Conservation (phyloP, 2,329 filamentous ascomycete species). For the Fusarium sp. region DNA sequence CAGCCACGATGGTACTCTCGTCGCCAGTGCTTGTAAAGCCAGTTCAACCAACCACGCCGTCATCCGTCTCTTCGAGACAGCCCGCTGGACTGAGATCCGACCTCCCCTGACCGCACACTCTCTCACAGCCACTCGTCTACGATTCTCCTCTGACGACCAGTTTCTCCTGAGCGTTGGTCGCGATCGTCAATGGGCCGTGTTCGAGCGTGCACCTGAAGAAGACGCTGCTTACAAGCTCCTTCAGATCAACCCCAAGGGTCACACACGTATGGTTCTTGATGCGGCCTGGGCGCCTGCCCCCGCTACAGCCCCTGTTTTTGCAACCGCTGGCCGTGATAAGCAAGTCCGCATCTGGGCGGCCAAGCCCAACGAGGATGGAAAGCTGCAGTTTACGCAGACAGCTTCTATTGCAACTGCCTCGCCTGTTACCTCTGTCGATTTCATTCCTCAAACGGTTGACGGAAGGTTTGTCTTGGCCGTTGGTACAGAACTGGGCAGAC, state of each 20-base stretch:
- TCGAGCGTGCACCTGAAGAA: conserved; percentile 62
- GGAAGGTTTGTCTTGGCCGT: conserved; percentile 61
- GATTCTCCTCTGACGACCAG: conserved; percentile 80
- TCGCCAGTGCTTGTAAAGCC: conserved; percentile 94
- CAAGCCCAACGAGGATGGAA: conserved; percentile 49
- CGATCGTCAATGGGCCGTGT: conserved; percentile 92
- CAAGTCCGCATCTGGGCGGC: conserved; percentile 76
- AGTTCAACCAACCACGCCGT: conserved; percentile 95
- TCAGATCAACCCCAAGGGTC: conserved; percentile 82
- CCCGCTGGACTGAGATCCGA: conserved; percentile 86
- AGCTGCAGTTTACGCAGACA: conserved; percentile 62
- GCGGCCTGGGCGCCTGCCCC: conserved; percentile 79
- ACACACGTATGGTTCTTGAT: conserved; percentile 92
- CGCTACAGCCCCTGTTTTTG: conserved; percentile 67
- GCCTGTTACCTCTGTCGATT: conserved; percentile 79
- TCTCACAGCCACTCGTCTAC: conserved; percentile 84
- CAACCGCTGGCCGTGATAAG: conserved; percentile 92
- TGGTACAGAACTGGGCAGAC: conserved; percentile 66
- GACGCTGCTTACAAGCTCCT: conserved; percentile 65
- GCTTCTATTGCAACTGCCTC: conserved; percentile 65
- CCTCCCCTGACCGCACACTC: conserved; percentile 87
- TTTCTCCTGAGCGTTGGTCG: conserved; percentile 88
- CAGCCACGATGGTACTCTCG: conserved; percentile 76
- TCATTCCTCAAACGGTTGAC: conserved; percentile 57
- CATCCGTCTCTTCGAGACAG: conserved; percentile 89